Evolutionary conservation across 1,284 basidiomycete species (phyloP), one percentile per base, ranked within the genome.

Genomic region (Boletus sp.): DNA sequence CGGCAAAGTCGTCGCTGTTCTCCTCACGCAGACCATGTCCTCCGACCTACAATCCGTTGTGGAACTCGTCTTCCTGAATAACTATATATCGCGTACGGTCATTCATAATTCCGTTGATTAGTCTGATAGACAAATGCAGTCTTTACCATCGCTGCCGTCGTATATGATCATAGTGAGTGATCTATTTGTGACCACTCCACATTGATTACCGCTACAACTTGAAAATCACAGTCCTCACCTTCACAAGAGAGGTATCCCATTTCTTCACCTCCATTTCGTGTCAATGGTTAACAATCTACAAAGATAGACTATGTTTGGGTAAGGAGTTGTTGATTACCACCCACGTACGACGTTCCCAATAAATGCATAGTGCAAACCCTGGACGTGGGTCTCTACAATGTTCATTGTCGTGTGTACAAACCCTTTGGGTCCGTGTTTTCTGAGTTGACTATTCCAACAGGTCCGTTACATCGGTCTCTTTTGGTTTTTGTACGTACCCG

Each of bases 241-340:
- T 51, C 16, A 14, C 48, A 25, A 34, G n/a, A 19, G 48, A 51
- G 41, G 49, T 51, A 36, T 34, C 2, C 22, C 7, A 4, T 25
- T 5, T 34, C 1, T 37, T 8, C 5, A 2, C 8, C 2, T 13
- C 5, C 8, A 5, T 30, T 9, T 25, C 4, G 17, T 30, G 13
- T n/a, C 14, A 7, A 5, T 13, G 4, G 17, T 41, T 44, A 13
- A 53, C 4, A 6, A n/a, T 14, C 0, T 16, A 10, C 4, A 4
- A 20, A 53, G 51, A 4, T 53, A 38, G 30, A 53, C 0, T 54
- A 54, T 27, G 4, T 54, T 30, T 54, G 53, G 52, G 52, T 54
- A 23, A n/a, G 25, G 14, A 29, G 8, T 8, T 3, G 9, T 4
- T 8, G 10, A n/a, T 22, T 17, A n/a, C 33, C 20, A 3, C 4